Percentiles rank a stretch among this genome's conserved stretches.
Conservation (phyloP, 2,329 filamentous ascomycete genomes). For the Spiromastix sp. region DNA sequence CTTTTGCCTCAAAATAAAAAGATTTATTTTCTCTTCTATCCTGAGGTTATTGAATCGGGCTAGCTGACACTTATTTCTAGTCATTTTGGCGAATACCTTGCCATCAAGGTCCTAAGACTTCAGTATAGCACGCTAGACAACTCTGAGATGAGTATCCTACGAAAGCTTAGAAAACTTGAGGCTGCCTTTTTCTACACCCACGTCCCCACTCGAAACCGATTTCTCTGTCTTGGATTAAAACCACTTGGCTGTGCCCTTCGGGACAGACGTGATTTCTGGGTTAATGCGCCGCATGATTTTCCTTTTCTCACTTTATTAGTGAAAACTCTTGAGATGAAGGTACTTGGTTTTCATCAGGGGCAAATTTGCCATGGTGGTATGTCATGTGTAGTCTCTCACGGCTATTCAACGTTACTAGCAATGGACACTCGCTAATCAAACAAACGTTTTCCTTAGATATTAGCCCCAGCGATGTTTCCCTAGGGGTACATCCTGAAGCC, state of each 20-base stretch:
- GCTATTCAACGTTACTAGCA: not conserved
- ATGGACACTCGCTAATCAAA: constrained; percentile 1
- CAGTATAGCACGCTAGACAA: constrained; percentile 8
- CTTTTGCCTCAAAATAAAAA: too few relatives aligned
- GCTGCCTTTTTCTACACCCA: constrained; percentile 9
- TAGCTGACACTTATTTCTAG: constrained; percentile 4
- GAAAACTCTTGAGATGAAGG: constrained; percentile 5
- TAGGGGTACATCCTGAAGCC: constrained; percentile 5
- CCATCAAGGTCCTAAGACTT: constrained; percentile 5
- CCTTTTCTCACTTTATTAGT: constrained; percentile 4
- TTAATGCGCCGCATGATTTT: not conserved
- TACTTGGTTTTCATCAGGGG: constrained; percentile 5
- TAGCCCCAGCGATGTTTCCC: constrained; percentile 5
- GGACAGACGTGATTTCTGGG: not conserved
- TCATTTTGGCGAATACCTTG: constrained; percentile 1
- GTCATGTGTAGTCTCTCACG: constrained; percentile 1
- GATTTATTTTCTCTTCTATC: not conserved
- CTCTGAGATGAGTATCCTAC: constrained; percentile 8
- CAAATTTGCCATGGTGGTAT: constrained; percentile 10
- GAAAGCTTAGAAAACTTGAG: constrained; percentile 7
- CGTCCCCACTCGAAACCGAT: constrained; percentile 3
- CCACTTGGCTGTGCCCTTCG: constrained; percentile 7
- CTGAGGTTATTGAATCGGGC: not conserved
- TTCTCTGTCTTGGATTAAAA: constrained; percentile 8
- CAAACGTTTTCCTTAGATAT: constrained; percentile 6